Evolutionary conservation across 345 rosid species (phyloP).

Genomic region (Camelina sativa): DNA sequence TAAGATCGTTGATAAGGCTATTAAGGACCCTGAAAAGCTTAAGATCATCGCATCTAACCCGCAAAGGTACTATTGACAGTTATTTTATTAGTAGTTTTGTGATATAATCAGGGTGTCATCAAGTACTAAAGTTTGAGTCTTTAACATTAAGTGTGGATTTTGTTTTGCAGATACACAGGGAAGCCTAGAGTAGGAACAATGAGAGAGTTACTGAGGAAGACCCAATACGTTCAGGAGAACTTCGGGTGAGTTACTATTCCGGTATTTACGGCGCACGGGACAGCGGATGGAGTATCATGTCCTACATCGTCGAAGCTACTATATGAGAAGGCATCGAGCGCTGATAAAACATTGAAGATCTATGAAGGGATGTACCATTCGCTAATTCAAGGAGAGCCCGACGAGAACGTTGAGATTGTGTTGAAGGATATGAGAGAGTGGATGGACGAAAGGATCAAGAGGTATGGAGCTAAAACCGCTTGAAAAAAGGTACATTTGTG

Average conservation of each 20-base stretch:
- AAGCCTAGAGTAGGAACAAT: constrained; percentile 92
- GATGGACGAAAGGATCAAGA: constrained; percentile 84
- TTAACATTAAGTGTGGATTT: not conserved
- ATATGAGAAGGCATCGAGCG: constrained; percentile 76
- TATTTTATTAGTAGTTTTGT: not conserved
- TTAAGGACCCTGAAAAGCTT: constrained; percentile 77
- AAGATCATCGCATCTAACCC: constrained; percentile 90
- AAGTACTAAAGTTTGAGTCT: constrained; percentile 14
- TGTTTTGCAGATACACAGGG: constrained; percentile 63
- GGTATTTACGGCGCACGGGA: constrained; percentile 79
- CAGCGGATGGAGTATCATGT: constrained; percentile 80
- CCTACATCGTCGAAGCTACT: constrained; percentile 72
- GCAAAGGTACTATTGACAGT: constrained; percentile 68
- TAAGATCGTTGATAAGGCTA: constrained; percentile 85
- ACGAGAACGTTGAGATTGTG: constrained; percentile 69
- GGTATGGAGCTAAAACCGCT: constrained; percentile 52
- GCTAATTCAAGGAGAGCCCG: constrained; percentile 90
- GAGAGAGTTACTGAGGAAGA: constrained; percentile 80
- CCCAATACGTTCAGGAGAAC: constrained; percentile 79
- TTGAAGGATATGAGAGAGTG: constrained; percentile 94
- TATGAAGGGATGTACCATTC: constrained; percentile 98
- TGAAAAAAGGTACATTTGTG: constrained; percentile 2
- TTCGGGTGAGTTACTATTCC: constrained; percentile 66
- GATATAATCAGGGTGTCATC: not conserved
- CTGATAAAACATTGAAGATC: constrained; percentile 77